Base-by-base conservation (phyloP, 139 green algal species). In the Closterium sp. region DNA sequence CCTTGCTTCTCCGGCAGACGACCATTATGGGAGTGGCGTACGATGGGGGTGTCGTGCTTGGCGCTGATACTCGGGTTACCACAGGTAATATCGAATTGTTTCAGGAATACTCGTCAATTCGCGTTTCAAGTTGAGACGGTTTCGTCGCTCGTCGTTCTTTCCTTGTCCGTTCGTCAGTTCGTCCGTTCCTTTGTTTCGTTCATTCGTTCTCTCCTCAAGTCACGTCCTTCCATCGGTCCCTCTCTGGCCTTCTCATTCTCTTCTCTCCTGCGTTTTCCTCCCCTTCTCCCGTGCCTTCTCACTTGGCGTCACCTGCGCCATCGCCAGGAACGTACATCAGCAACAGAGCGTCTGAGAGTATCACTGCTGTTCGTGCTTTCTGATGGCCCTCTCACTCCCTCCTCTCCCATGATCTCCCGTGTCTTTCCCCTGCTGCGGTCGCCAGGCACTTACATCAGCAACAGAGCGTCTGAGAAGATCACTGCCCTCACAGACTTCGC, bases 401-500 rank as follows among this genome's bases (percentile, higher is more conserved):
- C 38, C 38, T 50, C 38, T 50, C 13, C 38, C 34, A 24, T 70
- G 28, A 62, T 31, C 31, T 85, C 38, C 38, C 38, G 38, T 50
- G 38, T 50, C 38, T 50, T 50, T 50, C 38, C 13, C 62, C 62
- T 79, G 17, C 17, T 88, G 31, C 86, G 9, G 6, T 24, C 31
- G 17, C 62, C 92, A 95, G 94, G 98, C 21, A 96, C 96, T 45
- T 99, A 99, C 91, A 95, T 99, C 9, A 97, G 95, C 21, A 99
- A 99, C 94, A 95, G 98, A 32, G 97, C 96, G 0, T 98, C 97
- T 32, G 97, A 99, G 96, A 99, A 99, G 95, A 97, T 99, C 79
- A 98, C 96, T 9, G 95, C 96, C 21, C 93, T 99, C 0, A 93
- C 95, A 22, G 98, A 99, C 88, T 97, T 95, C 73, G 88, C 96